phyloP scores from a whole-genome alignment of 2,329 filamentous ascomycete genomes.

The Cucurbitaria berberidis region DNA sequence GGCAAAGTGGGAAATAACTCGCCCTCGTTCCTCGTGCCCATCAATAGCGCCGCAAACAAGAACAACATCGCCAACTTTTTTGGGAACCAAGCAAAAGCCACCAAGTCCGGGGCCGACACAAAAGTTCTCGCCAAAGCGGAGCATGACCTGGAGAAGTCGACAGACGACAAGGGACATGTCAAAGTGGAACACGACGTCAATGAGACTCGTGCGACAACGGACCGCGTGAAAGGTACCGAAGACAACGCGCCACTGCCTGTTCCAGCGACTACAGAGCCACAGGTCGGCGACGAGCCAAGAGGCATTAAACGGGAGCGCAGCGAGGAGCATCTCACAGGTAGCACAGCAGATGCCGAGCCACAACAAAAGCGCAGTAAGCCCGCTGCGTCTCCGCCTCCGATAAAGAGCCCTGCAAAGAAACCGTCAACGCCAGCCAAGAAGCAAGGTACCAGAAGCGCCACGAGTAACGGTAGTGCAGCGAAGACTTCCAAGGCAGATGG shows the following conservation, averaged over 20 bases:
- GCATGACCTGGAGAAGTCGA: slow-evolving; percentile 32
- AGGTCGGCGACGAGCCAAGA: slow-evolving; percentile 27
- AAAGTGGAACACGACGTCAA: slow-evolving; percentile 49
- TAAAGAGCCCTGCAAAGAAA: slow-evolving; percentile 33
- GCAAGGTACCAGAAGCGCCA: slow-evolving; percentile 59
- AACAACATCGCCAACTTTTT: slow-evolving; percentile 96
- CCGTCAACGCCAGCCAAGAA: slow-evolving; percentile 47
- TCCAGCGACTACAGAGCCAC: slow-evolving; percentile 24
- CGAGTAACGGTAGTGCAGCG: slow-evolving; percentile 58
- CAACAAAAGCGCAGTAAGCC: slow-evolving; percentile 48
- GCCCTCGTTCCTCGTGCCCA: slow-evolving; percentile 78
- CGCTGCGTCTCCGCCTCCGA: slow-evolving; percentile 21
- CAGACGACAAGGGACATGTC: slow-evolving; percentile 31
- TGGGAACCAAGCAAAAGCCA: slow-evolving; percentile 59
- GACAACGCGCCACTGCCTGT: slow-evolving; percentile 60
- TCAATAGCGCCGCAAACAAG: slow-evolving; percentile 87
- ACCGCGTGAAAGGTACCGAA: slow-evolving; percentile 54
- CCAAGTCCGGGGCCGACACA: slow-evolving; percentile 28
- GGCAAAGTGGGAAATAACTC: slow-evolving; percentile 95
- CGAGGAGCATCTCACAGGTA: slow-evolving; percentile 38
- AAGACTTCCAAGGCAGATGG: slow-evolving; percentile 56
- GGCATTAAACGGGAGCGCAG: slow-evolving; percentile 59
- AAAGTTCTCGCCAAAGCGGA: slow-evolving; percentile 22
- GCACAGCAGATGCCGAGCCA: slow-evolving; percentile 41
- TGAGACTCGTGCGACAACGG: slow-evolving; percentile 52